phyloP scores from a whole-genome alignment of 768 basidiomycete species.

The Termitomyces bulborhizus region DNA sequence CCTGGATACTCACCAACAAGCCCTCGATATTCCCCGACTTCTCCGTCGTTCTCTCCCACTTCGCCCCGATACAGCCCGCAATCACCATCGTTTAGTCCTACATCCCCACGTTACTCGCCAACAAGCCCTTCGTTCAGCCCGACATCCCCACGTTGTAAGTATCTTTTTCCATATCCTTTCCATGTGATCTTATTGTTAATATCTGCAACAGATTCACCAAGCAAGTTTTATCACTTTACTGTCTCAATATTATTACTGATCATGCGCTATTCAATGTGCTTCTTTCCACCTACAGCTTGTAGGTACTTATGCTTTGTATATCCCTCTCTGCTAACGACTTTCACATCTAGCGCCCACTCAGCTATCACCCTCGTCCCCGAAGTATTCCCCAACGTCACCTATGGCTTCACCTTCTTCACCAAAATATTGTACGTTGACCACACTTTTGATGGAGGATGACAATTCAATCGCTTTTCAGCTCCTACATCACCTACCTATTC shows the following conservation, averaged over 20 bases:
- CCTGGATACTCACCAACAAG: conserved; percentile 83
- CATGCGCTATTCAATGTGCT: conserved; percentile 1
- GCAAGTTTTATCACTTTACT: conserved; percentile 36
- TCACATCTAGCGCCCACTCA: conserved; percentile 60
- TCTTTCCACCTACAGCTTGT: conserved; percentile 46
- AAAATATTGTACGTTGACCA: conserved; percentile 70
- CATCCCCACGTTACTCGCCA: conserved; percentile 85
- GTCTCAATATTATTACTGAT: conserved; percentile 18
- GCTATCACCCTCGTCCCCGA: conserved; percentile 86
- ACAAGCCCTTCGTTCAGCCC: conserved; percentile 90
- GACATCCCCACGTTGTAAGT: conserved; percentile 85
- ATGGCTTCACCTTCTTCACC: conserved; percentile 85
- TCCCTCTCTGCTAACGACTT: conserved; percentile 6
- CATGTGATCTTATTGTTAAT: conserved; percentile 14
- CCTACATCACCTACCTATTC: conserved; percentile 87
- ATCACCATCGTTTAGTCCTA: conserved; percentile 86
- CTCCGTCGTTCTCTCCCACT: conserved; percentile 80
- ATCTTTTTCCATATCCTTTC: conserved; percentile 3
- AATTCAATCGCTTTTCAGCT: conserved; percentile 35
- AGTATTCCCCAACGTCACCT: conserved; percentile 94
- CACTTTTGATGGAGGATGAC: not conserved
- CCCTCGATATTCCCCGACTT: conserved; percentile 81
- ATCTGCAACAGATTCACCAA: conserved; percentile 63
- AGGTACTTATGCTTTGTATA: conserved; percentile 19
- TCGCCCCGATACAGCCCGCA: conserved; percentile 84